Evolutionary conservation across 768 basidiomycete genomes (phyloP).

Genomic region (Suillus placidus): DNA sequence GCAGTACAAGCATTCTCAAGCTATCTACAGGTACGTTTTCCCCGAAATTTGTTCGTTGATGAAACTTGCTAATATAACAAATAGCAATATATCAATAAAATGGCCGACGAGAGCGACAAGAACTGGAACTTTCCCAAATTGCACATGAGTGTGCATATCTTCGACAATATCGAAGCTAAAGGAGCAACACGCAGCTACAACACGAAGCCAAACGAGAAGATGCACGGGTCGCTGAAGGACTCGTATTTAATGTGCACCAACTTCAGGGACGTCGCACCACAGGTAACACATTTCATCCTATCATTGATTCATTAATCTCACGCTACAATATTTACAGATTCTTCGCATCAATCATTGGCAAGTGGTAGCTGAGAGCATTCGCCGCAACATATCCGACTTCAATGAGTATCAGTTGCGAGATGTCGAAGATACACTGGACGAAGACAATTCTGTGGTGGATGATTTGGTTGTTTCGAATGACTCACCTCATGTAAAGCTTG

Average conservation of each 20-base stretch:
- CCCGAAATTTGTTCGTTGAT: neutral
- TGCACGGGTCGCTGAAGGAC: conserved; percentile 30
- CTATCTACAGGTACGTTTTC: conserved; percentile 22
- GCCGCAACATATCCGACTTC: neutral
- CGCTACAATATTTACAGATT: neutral
- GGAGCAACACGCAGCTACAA: conserved; percentile 35
- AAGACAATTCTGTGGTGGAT: neutral
- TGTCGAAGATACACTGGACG: neutral
- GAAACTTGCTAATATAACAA: neutral
- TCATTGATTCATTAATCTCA: neutral
- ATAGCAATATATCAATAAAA: conserved; percentile 3
- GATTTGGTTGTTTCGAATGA: neutral
- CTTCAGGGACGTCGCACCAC: conserved; percentile 34
- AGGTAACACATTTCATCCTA: conserved; percentile 23
- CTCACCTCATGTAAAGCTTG: conserved; percentile 11
- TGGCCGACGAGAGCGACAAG: conserved; percentile 4
- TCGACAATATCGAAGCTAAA: conserved; percentile 35
- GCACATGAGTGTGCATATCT: conserved; percentile 35
- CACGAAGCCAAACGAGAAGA: conserved; percentile 35
- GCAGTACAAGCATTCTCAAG: conserved; percentile 22
- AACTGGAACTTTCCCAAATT: conserved; percentile 40
- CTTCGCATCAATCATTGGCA: neutral
- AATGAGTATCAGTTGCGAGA: neutral
- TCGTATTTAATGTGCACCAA: conserved; percentile 34
- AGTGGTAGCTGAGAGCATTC: neutral